A percentile compares a stretch with the other conserved stretches of the same genome.
Evolutionary conservation across 2,329 filamentous ascomycete genomes (phyloP).

Genomic region (Paraphaeosphaeria minitans): DNA sequence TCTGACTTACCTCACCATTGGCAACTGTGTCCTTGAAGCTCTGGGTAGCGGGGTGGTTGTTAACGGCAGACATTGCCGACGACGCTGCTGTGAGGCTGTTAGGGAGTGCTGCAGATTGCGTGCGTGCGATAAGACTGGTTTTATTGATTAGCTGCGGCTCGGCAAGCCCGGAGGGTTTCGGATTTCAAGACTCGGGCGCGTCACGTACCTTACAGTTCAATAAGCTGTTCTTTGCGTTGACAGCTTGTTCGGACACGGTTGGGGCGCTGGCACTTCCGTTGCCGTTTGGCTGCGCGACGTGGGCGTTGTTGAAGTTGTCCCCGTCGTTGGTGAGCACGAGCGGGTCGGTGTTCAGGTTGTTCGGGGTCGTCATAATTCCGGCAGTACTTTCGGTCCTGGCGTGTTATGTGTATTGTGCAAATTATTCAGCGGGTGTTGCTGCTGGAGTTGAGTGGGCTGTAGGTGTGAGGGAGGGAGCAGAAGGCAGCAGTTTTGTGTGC

Average conservation of each 20-base stretch:
- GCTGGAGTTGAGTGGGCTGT: background rate
- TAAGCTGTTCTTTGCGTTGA: conserved; percentile 45
- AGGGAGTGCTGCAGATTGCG: conserved; percentile 21
- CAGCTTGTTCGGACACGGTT: conserved; percentile 28
- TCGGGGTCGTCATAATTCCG: background rate
- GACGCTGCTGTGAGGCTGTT: conserved; percentile 52
- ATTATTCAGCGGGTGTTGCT: background rate
- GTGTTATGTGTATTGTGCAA: background rate
- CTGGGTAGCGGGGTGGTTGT: conserved; percentile 58
- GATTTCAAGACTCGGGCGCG: background rate
- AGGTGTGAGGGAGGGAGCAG: background rate
- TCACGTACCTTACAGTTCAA: conserved; percentile 52
- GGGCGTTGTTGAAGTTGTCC: background rate
- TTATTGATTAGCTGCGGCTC: conserved; percentile 42
- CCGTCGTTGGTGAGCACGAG: conserved; percentile 7
- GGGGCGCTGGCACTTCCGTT: conserved; percentile 18
- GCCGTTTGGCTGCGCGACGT: conserved; percentile 25
- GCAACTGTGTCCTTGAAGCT: conserved; percentile 49
- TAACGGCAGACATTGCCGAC: conserved; percentile 54
- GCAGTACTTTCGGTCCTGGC: background rate
- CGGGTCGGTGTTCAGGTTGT: conserved; percentile 8
- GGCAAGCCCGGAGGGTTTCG: conserved; percentile 34
- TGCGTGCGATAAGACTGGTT: conserved; percentile 45
- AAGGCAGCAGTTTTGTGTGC: conserved; percentile 11
- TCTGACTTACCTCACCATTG: conserved; percentile 50